phyloP scores from a whole-genome alignment of 2,329 filamentous ascomycete species.

The Colletotrichum limetticola region DNA sequence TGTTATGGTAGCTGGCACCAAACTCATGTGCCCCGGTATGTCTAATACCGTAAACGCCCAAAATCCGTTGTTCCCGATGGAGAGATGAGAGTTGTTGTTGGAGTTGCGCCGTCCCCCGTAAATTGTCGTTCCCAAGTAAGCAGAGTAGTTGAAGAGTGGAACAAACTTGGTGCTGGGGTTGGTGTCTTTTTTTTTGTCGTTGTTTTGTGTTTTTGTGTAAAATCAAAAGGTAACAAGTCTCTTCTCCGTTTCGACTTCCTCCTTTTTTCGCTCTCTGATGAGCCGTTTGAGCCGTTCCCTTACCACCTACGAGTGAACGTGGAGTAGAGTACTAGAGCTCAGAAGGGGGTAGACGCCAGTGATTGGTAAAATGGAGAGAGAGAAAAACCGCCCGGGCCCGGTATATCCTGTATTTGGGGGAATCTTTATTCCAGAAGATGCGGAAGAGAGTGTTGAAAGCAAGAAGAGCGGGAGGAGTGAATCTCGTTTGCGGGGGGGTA shows the following conservation, averaged over 20 bases:
- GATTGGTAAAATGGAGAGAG: background rate
- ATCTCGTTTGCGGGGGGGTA: constrained; percentile 40
- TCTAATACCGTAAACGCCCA: constrained; percentile 33
- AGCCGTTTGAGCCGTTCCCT: constrained; percentile 1
- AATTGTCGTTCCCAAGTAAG: constrained; percentile 24
- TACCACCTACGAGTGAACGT: constrained; percentile 30
- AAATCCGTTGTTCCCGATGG: constrained; percentile 16
- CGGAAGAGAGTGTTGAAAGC: constrained; percentile 10
- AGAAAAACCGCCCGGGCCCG: constrained; percentile 13
- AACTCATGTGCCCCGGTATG: constrained; percentile 16
- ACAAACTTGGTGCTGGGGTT: constrained; percentile 26
- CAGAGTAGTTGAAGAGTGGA: constrained; percentile 15
- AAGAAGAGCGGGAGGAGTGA: constrained; percentile 44
- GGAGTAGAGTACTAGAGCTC: constrained; percentile 13
- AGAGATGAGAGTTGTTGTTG: constrained; percentile 23
- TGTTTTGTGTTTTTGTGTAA: constrained; percentile 13
- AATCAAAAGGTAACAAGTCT: constrained; percentile 23
- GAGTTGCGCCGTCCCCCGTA: constrained; percentile 19
- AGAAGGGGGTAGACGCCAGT: constrained; percentile 37
- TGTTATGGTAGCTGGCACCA: constrained; percentile 31
- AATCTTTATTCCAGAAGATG: constrained; percentile 7
- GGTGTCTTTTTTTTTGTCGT: constrained; percentile 22
- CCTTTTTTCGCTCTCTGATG: constrained; percentile 27
- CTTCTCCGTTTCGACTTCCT: constrained; percentile 5
- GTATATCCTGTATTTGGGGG: constrained; percentile 12